These are phyloP conservation scores for Blastobotrys muscicola DNA, from an alignment of 805 yeast genomes.

Conservation along the genomic window DNA sequence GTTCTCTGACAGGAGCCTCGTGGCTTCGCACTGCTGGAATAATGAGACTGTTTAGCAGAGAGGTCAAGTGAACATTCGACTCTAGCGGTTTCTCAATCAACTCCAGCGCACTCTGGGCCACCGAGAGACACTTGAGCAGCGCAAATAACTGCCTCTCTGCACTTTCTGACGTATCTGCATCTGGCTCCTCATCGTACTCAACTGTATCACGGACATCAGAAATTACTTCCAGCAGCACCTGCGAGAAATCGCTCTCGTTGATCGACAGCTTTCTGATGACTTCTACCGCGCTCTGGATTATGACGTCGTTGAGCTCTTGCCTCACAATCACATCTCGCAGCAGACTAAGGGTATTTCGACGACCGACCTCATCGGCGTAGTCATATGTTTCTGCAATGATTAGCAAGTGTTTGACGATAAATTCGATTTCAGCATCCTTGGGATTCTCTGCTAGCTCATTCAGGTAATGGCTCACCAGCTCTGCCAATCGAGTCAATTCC, in stretches of 20 bases:
- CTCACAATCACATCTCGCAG: conserved; percentile 39
- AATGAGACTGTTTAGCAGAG: conserved; percentile 67
- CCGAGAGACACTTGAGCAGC: conserved; percentile 48
- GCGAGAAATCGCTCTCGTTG: conserved; percentile 74
- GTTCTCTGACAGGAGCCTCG: conserved; percentile 43
- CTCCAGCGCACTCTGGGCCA: conserved; percentile 63
- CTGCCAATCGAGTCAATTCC: conserved; percentile 65
- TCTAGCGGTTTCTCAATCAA: conserved; percentile 54
- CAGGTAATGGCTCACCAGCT: conserved; percentile 47
- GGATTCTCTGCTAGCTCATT: conserved; percentile 23
- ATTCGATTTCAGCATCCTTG: conserved; percentile 52
- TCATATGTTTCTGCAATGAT: conserved; percentile 63
- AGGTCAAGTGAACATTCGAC: conserved; percentile 53
- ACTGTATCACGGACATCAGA: conserved; percentile 67
- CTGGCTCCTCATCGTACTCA: conserved; percentile 20
- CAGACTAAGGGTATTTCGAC: conserved; percentile 60
- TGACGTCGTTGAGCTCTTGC: conserved; percentile 44
- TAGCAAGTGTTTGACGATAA: conserved; percentile 65
- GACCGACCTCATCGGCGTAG: conserved; percentile 82
- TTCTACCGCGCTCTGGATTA: conserved; percentile 47
- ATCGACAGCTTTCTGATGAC: conserved; percentile 64
- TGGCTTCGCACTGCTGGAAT: conserved; percentile 65
- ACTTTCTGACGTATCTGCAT: conserved; percentile 15
- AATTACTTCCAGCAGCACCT: conserved; percentile 76
- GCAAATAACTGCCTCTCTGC: conserved; percentile 21